phyloP scores from a whole-genome alignment of 768 basidiomycete species.

The Leccinum longicurvipes region DNA sequence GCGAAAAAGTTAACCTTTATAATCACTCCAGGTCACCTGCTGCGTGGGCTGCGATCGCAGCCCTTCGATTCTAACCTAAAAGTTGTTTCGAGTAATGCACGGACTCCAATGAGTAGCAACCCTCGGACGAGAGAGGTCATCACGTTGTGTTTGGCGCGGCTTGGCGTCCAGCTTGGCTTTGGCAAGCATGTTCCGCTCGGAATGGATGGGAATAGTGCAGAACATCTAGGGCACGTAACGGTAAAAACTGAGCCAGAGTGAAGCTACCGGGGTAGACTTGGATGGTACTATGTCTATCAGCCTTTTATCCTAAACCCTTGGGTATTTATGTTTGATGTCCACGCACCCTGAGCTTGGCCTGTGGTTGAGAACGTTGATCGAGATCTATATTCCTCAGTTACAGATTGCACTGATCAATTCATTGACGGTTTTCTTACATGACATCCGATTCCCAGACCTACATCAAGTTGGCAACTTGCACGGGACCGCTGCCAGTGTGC shows the following conservation, averaged over 20 bases:
- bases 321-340: neutral
- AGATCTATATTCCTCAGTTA: neutral
- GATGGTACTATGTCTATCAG: neutral
- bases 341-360: neutral
- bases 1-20: conserved; percentile 25
- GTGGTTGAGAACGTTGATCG: neutral
- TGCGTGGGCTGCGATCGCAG: conserved; percentile 34
- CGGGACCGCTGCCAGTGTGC: neutral
- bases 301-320: neutral
- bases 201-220: neutral
- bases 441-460: too few species aligned
- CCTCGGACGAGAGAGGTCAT: conserved; percentile 16
- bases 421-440: neutral
- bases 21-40: conserved; percentile 39
- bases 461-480: too few species aligned
- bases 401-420: neutral
- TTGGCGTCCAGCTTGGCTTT: conserved; percentile 30
- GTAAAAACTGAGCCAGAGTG: conserved; percentile 14
- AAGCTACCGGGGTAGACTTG: neutral
- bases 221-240: neutral
- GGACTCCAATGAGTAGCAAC: conserved; percentile 1
- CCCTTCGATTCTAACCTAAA: conserved; percentile 1
- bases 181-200: neutral
- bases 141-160: conserved; percentile 29
- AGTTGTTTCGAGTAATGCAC: neutral